Conservation (phyloP, 805 yeast species). For the Candida rishiriensis region DNA sequence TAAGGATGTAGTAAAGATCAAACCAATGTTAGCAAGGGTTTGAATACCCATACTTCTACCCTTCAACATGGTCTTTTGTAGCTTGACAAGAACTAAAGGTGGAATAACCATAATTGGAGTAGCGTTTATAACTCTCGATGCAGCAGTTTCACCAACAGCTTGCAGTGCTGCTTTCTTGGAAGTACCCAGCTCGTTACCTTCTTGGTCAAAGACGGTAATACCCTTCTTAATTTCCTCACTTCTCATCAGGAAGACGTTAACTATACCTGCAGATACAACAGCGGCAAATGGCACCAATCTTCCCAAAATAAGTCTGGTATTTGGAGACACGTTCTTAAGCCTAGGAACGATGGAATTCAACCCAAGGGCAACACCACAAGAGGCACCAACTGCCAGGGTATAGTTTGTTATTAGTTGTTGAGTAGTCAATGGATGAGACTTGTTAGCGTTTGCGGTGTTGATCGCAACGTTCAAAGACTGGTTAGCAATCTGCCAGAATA, state of each 20-base stretch:
- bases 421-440: slow-evolving; percentile 84
- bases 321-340: slow-evolving; percentile 63
- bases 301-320: slow-evolving; percentile 65
- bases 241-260: slow-evolving; percentile 95
- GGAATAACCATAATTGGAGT: slow-evolving; percentile 98
- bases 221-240: slow-evolving; percentile 89
- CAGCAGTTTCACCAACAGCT: slow-evolving; percentile 97
- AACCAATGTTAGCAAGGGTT: slow-evolving; percentile 73
- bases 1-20: slow-evolving; percentile 81
- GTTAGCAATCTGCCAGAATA: slow-evolving; percentile 97
- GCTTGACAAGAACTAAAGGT: slow-evolving; percentile 72
- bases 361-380: slow-evolving; percentile 94
- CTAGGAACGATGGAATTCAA: slow-evolving; percentile 88
- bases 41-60: slow-evolving; percentile 64
- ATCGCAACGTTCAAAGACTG: slow-evolving; percentile 96
- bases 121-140: slow-evolving; percentile 91
- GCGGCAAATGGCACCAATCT: slow-evolving; percentile 98
- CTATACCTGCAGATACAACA: slow-evolving; percentile 94
- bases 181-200: slow-evolving; percentile 61
- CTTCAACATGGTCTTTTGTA: slow-evolving; percentile 67
- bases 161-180: slow-evolving; percentile 83
- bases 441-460: slow-evolving; percentile 93
- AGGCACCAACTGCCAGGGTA: slow-evolving; percentile 84
- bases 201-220: slow-evolving; percentile 62
- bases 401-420: slow-evolving; percentile 75